Base-by-base conservation (phyloP, 768 basidiomycete species). In the Amyloporia xantha region DNA sequence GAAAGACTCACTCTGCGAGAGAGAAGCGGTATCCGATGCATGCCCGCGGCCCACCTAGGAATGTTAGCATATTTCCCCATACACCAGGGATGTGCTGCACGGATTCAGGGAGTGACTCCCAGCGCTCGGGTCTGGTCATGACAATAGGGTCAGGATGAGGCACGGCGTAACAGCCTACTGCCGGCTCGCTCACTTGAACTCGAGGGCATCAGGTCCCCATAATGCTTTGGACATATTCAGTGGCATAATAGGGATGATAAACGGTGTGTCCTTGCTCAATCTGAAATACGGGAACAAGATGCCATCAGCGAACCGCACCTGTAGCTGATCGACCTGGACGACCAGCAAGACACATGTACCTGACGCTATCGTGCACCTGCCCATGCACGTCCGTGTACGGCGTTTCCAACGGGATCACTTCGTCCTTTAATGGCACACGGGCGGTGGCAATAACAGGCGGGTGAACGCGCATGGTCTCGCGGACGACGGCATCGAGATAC, bases 1-100 rank as follows among this genome's bases (percentile, higher is more conserved):
- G 82, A 81, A 26, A 85, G 82, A 48, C 84, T 86, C 0, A 79
- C 72, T 20, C 74, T 71, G n/a, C n/a, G n/a, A n/a, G n/a, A n/a
- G n/a, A n/a, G n/a, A n/a, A n/a, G n/a, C n/a, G n/a, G n/a, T n/a
- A n/a, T n/a, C n/a, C n/a, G n/a, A n/a, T n/a, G n/a, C n/a, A n/a
- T n/a, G n/a, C n/a, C n/a, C n/a, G n/a, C 15, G 79, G 77, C 1
- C 84, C 84, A 20, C 79, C 80, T 2, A 81, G 54, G 71, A 86
- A 86, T 0, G 78, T 75, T 17, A 84, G 58, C 54, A 78, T 55
- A 54, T 82, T 74, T 15, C 74, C 73, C 74, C 76, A 82, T 1
- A 84, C 69, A 6, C 82, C 79, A 10, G 84, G 84, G 36, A 84
- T 66, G 1, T 60, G 48, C 5, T 58, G 60, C 1, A 70, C 74